Conservation (phyloP, 78 protist genomes). For the Dictyostelium firmibasis region DNA sequence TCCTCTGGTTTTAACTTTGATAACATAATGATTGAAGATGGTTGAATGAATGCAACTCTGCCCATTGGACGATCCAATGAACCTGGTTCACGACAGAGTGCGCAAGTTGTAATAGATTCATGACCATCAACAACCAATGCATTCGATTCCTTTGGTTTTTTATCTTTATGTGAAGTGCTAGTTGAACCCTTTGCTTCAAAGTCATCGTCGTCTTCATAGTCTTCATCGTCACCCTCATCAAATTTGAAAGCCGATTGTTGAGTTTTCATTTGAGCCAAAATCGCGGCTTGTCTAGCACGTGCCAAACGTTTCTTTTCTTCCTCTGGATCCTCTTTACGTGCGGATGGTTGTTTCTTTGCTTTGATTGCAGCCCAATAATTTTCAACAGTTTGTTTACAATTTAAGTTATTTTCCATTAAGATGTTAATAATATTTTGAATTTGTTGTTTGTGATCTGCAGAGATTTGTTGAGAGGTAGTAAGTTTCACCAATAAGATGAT, state of each 20-base stretch:
- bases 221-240: conserved; percentile 68
- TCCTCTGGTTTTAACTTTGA: conserved; percentile 63
- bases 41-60: conserved; percentile 71
- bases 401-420: conserved; percentile 20
- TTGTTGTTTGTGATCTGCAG: conserved; percentile 46
- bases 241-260: conserved; percentile 77
- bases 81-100: conserved; percentile 71
- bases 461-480: not conserved
- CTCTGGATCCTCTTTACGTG: conserved; percentile 42
- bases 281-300: conserved; percentile 66
- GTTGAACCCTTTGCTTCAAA: not conserved
- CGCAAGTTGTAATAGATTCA: conserved; percentile 32
- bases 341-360: conserved; percentile 59
- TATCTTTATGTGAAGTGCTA: not conserved
- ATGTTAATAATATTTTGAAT: conserved; percentile 54
- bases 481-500: conserved; percentile 56
- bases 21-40: conserved; percentile 37
- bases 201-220: conserved; percentile 15
- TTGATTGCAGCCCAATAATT: conserved; percentile 56
- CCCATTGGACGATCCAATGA: conserved; percentile 72
- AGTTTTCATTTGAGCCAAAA: conserved; percentile 76
- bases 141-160: conserved; percentile 24
- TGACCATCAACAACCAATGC: conserved; percentile 53
- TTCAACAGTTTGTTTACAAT: conserved; percentile 59
- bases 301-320: conserved; percentile 68